Base-by-base conservation (phyloP, 2,329 filamentous ascomycete genomes). In the Xylariaceae sp. region DNA sequence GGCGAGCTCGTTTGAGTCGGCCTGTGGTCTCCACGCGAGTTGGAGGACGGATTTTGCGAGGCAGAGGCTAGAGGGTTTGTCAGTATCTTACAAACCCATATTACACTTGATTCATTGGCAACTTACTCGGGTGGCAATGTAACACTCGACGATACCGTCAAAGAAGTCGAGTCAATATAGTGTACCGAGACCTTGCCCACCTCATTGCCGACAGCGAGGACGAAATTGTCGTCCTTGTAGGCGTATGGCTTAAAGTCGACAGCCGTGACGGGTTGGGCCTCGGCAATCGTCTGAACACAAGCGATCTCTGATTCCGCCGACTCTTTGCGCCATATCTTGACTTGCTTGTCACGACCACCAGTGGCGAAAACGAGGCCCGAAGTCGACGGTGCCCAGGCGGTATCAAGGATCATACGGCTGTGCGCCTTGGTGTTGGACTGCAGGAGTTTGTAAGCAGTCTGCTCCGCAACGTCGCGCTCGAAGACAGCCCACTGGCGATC, bases 401-500 rank as follows among this genome's bases (percentile, higher is more conserved):
- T 87, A 64, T 90, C 90, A 12, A 97, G 76, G 41, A 99, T 91
- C 90, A 99, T 97, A 51, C 94, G 78, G 4, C 87, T 78, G 67
- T 99, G 94, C 0, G 89, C 92, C 69, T 95, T 96, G 1, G 83
- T 80, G 60, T 95, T 90, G 2, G 80, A 74, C 53, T 84, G 74
- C 36, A 81, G 67, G 3, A 86, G 72, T 19, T 67, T 70, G 61
- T 87, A 96, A 12, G 63, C 63, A 30, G 60, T 54, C 12, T 15
- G 56, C 1, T 40, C 65, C 6, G 11, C 60, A 6, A 58, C 62
- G 32, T 70, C 70, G 36, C 82, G 75, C 59, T 81, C 72, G 66
- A 92, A 99, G 1, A 97, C 74, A 0, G 84, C 85, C 90, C 92
- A 99, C 68, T 95, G 89, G 11, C 94, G 78, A 68, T 99, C 94